Evolutionary conservation across 1,284 basidiomycete genomes (phyloP).

Genomic region (Pulchroboletus neoregius): DNA sequence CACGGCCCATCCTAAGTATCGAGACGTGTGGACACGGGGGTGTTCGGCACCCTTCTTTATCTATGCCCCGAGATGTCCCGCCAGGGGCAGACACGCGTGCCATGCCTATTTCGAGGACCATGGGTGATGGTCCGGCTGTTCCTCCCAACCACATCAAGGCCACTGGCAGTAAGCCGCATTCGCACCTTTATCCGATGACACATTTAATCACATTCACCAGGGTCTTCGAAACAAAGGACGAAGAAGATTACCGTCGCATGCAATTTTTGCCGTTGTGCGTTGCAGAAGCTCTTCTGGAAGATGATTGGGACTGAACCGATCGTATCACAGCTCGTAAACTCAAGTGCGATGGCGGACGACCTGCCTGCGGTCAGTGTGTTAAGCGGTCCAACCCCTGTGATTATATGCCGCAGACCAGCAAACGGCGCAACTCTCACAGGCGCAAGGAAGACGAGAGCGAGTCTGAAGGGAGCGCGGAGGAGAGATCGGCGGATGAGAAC

Average conservation of each 20-base stretch:
- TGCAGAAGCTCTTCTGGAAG: conserved; percentile 12
- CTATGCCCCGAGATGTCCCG: conserved; percentile 45
- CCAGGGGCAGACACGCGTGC: conserved; percentile 41
- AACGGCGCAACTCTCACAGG: conserved; percentile 59
- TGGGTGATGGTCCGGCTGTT: conserved; percentile 33
- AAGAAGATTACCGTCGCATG: conserved; percentile 83
- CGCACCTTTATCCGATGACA: conserved; percentile 4
- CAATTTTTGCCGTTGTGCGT: conserved; percentile 81
- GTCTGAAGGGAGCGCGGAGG: conserved; percentile 58
- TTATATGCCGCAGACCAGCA: conserved; percentile 66
- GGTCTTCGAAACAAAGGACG: conserved; percentile 52
- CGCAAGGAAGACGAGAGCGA: conserved; percentile 62
- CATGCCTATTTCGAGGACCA: conserved; percentile 38
- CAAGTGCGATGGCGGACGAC: conserved; percentile 78
- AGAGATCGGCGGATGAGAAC: conserved; percentile 51
- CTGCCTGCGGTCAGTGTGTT: conserved; percentile 72
- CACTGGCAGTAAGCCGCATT: conserved; percentile 29
- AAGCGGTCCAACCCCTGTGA: conserved; percentile 74
- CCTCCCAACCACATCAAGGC: conserved; percentile 29
- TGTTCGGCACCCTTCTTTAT: conserved; percentile 46
- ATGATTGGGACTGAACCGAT: conserved; percentile 21
- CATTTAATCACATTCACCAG: conserved; percentile 16
- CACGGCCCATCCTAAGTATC: conserved; percentile 66
- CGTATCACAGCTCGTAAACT: conserved; percentile 64
- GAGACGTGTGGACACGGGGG: conserved; percentile 52